Evolutionary conservation across 768 basidiomycete species (phyloP).

Genomic region (Amanita exitialis): DNA sequence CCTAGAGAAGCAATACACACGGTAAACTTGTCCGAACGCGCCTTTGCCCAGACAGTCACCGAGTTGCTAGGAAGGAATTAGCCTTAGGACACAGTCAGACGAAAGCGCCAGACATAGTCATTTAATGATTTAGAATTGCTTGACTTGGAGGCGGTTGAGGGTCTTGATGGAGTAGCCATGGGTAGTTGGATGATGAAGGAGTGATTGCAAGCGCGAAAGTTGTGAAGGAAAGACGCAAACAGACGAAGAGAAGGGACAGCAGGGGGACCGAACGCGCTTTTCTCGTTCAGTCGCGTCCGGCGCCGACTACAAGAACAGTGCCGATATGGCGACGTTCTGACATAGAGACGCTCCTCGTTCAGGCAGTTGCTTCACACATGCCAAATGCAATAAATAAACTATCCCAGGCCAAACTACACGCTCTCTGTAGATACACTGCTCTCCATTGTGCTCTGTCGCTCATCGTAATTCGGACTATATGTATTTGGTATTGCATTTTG

Average conservation of each 20-base stretch:
- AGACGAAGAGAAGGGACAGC: slow-evolving; percentile 5
- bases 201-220: background rate
- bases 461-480: too few species aligned
- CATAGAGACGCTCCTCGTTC: slow-evolving; percentile 1
- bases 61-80: slow-evolving; percentile 60
- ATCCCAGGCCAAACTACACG: background rate
- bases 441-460: too few species aligned
- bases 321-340: slow-evolving; percentile 19
- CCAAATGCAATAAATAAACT: background rate
- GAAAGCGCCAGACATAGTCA: slow-evolving; percentile 43
- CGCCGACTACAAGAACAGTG: slow-evolving; percentile 27
- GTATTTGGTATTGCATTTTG: too few species aligned
- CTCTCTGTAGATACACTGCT: background rate
- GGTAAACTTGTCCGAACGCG: slow-evolving; percentile 95
- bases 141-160: slow-evolving; percentile 26
- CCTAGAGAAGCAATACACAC: slow-evolving; percentile 36
- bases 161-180: slow-evolving; percentile 32
- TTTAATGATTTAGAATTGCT: slow-evolving; percentile 45
- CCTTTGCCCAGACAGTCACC: slow-evolving; percentile 95
- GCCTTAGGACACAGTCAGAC: background rate
- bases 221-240: slow-evolving; percentile 3
- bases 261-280: slow-evolving; percentile 13
- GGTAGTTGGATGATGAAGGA: slow-evolving; percentile 5
- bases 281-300: slow-evolving; percentile 34
- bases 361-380: slow-evolving; percentile 5